Conservation (phyloP, 179 eudicot species). For the Corrigiola litoralis region DNA sequence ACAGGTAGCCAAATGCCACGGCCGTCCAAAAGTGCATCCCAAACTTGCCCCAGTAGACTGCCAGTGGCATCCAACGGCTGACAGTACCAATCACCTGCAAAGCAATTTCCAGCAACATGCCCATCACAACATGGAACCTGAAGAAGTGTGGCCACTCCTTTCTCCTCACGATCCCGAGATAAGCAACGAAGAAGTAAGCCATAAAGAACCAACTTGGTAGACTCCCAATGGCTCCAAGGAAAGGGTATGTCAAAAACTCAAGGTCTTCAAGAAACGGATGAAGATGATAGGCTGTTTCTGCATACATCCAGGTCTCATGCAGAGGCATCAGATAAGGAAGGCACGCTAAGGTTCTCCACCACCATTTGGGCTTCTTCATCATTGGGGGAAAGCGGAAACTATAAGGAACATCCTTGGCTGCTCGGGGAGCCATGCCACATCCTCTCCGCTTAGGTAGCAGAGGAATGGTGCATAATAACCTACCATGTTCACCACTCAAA, state of each 20-base stretch:
- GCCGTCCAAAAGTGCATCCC: slow-evolving; percentile 87
- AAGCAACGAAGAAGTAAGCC: slow-evolving; percentile 65
- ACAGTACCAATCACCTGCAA: slow-evolving; percentile 61
- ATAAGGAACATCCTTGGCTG: slow-evolving; percentile 57
- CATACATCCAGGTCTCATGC: slow-evolving; percentile 86
- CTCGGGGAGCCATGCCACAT: slow-evolving; percentile 28
- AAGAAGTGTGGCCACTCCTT: slow-evolving; percentile 95
- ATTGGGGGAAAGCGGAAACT: slow-evolving; percentile 58
- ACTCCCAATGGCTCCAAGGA: slow-evolving; percentile 45
- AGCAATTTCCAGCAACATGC: slow-evolving; percentile 70
- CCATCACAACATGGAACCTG: slow-evolving; percentile 79
- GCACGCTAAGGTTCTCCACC: slow-evolving; percentile 75
- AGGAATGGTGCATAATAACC: slow-evolving; percentile 35
- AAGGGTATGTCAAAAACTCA: slow-evolving; percentile 64
- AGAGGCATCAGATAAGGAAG: slow-evolving; percentile 80
- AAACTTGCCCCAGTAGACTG: slow-evolving; percentile 76
- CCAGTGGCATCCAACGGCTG: slow-evolving; percentile 68
- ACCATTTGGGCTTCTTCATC: slow-evolving; percentile 74
- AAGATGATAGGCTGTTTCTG: slow-evolving; percentile 75
- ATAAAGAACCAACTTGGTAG: slow-evolving; percentile 67
- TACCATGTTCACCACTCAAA: slow-evolving; percentile 43
- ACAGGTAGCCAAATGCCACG: slow-evolving; percentile 54
- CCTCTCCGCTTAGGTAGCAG: slow-evolving; percentile 23
- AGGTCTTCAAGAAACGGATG: slow-evolving; percentile 73
- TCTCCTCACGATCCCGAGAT: slow-evolving; percentile 66